Percentiles rank a stretch among this genome's conserved stretches.
phyloP scores from a whole-genome alignment of 2,329 filamentous ascomycete species.

The Cyphellophora attinorum region DNA sequence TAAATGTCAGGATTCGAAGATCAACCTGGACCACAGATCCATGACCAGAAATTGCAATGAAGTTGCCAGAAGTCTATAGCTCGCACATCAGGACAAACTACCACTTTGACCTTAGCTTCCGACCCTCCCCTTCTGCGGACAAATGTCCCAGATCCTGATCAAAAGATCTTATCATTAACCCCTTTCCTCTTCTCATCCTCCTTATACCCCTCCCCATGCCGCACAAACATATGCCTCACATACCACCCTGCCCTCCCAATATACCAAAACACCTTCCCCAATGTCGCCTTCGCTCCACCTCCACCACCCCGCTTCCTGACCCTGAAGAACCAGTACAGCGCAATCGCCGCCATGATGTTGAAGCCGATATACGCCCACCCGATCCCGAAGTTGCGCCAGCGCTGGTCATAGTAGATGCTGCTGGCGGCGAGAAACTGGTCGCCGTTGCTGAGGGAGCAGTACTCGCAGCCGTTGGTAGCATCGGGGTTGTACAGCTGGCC shows the following conservation, averaged over 20 bases:
- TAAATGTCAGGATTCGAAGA: no score
- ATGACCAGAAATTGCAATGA: no score
- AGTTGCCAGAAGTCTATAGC: no score
- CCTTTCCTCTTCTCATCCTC: slow-evolving; percentile 6
- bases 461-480: slow-evolving; percentile 48
- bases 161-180: slow-evolving; percentile 11
- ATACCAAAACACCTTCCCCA: slow-evolving; percentile 5
- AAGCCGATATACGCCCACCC: slow-evolving; percentile 64
- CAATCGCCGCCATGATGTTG: slow-evolving; percentile 48
- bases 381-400: slow-evolving; percentile 80
- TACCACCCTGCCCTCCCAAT: slow-evolving; percentile 7
- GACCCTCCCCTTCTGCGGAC: no score
- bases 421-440: slow-evolving; percentile 35
- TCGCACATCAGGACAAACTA: no score
- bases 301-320: slow-evolving; percentile 19
- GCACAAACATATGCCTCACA: slow-evolving; percentile 9
- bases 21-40: no score
- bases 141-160: no score
- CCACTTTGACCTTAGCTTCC: no score
- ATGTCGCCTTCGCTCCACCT: slow-evolving; percentile 7
- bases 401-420: slow-evolving; percentile 44
- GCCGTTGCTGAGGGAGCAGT: slow-evolving; percentile 25
- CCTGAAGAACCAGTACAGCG: slow-evolving; percentile 42
- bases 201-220: slow-evolving; percentile 6
- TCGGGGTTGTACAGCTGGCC: slow-evolving; percentile 50